phyloP scores from a whole-genome alignment of 495 filamentous ascomycete genomes.

The Thermochaetoides thermophila region DNA sequence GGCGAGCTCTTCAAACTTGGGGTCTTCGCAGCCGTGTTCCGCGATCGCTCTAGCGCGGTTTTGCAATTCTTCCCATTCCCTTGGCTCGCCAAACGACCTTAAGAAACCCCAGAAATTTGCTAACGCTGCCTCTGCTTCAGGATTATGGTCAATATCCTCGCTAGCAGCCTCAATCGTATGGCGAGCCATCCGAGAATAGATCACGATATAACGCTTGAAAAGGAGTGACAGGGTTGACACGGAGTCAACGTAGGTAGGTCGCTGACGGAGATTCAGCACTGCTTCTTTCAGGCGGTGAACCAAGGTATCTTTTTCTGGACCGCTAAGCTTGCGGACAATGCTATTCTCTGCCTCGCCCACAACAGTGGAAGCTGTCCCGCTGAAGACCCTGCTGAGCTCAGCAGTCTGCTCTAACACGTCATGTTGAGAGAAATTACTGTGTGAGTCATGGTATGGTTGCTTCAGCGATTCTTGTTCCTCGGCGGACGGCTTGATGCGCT shows the following conservation, averaged over 20 bases:
- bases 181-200: constrained; percentile 58
- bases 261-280: constrained; percentile 58
- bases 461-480: constrained; percentile 43
- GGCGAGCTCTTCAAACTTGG: constrained; percentile 69
- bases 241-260: constrained; percentile 70
- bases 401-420: constrained; percentile 46
- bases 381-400: constrained; percentile 49
- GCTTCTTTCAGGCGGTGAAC: constrained; percentile 59
- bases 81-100: constrained; percentile 57
- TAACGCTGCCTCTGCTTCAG: constrained; percentile 59
- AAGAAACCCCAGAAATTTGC: constrained; percentile 64
- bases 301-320: constrained; percentile 57
- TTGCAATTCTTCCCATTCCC: constrained; percentile 64
- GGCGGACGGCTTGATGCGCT: constrained; percentile 51
- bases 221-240: constrained; percentile 64
- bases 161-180: constrained; percentile 46
- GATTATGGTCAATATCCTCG: constrained; percentile 56
- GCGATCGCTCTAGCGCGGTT: constrained; percentile 50
- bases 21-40: constrained; percentile 59
- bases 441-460: constrained; percentile 40
- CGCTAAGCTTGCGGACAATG: constrained; percentile 49
- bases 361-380: constrained; percentile 48
- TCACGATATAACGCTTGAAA: constrained; percentile 59
- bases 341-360: constrained; percentile 51
- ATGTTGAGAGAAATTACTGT: constrained; percentile 37